Evolutionary conservation across 768 basidiomycete genomes (phyloP).

Genomic region (Boletus coccyginus): DNA sequence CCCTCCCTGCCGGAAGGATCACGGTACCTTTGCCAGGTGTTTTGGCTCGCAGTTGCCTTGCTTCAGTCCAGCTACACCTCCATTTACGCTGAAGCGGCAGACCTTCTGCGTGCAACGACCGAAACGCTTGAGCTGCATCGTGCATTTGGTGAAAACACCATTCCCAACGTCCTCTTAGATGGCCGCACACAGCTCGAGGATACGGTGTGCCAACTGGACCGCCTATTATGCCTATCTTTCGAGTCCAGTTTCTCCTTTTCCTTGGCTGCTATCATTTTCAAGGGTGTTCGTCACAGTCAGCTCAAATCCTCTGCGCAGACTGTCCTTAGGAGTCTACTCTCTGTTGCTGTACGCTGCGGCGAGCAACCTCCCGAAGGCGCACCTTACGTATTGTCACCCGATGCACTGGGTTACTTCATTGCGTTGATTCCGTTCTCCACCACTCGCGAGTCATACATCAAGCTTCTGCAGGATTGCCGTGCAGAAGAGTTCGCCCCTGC

Average conservation of each 20-base stretch:
- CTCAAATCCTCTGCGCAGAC: constrained; percentile 60
- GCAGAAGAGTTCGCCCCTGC: constrained; percentile 46
- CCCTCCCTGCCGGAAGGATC: constrained; percentile 67
- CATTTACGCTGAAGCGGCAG: constrained; percentile 66
- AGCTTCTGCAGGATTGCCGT: constrained; percentile 61
- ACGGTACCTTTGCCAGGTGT: constrained; percentile 69
- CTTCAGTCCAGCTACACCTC: constrained; percentile 74
- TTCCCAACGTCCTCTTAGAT: constrained; percentile 59
- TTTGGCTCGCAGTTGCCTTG: constrained; percentile 87
- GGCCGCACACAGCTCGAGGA: constrained; percentile 64
- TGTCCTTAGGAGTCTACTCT: constrained; percentile 60
- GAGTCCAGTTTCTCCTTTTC: constrained; percentile 78
- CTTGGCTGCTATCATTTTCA: constrained; percentile 80
- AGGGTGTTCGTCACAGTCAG: constrained; percentile 71
- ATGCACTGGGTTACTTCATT: constrained; percentile 76
- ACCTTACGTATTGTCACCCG: constrained; percentile 46
- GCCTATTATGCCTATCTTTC: constrained; percentile 71
- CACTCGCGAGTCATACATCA: constrained; percentile 51
- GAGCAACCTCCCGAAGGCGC: constrained; percentile 37
- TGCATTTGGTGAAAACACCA: constrained; percentile 51
- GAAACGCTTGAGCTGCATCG: constrained; percentile 62
- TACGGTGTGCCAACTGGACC: constrained; percentile 68
- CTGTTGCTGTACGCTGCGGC: constrained; percentile 52
- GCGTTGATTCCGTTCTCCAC: constrained; percentile 72
- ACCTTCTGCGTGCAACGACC: constrained; percentile 62